Conservation (phyloP, 495 filamentous ascomycete genomes). For the Lindgomyces ingoldianus region DNA sequence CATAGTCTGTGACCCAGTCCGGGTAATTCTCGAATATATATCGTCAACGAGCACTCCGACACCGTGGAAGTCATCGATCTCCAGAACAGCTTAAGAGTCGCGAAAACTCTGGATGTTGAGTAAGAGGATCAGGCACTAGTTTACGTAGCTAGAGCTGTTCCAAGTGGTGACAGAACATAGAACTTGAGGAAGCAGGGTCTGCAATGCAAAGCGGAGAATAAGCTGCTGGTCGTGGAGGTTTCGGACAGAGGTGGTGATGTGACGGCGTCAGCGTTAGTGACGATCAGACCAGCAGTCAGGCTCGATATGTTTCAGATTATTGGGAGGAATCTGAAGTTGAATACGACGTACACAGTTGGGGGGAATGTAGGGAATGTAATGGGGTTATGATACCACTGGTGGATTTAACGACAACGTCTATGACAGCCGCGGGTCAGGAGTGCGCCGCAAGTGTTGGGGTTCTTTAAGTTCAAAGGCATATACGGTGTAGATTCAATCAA, state of each 20-base stretch:
- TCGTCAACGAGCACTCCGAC: slow-evolving; percentile 39
- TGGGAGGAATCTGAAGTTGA: slow-evolving; percentile 29
- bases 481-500: slow-evolving; percentile 23
- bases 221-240: slow-evolving; percentile 19
- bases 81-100: slow-evolving; percentile 4
- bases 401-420: slow-evolving; percentile 26
- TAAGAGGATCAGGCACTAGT: slow-evolving; percentile 37
- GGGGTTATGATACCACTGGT: slow-evolving; percentile 21
- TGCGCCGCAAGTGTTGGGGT: slow-evolving; percentile 32
- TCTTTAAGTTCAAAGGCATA: slow-evolving; percentile 30
- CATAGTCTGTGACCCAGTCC: slow-evolving; percentile 37
- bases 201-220: slow-evolving; percentile 13
- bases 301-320: slow-evolving; percentile 38
- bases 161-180: slow-evolving; percentile 26
- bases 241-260: too few species aligned
- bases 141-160: slow-evolving; percentile 34
- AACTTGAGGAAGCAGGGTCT: slow-evolving; percentile 35
- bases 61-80: slow-evolving; percentile 35
- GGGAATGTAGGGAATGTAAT: slow-evolving; percentile 2
- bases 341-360: slow-evolving; percentile 29
- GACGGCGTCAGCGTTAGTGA: slow-evolving; percentile 26
- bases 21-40: slow-evolving; percentile 37
- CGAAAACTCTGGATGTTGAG: slow-evolving; percentile 32
- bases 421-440: slow-evolving; percentile 15
- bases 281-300: slow-evolving; percentile 17